phyloP scores from a whole-genome alignment of 2,329 filamentous ascomycete genomes.

The Xylariaceae sp. region DNA sequence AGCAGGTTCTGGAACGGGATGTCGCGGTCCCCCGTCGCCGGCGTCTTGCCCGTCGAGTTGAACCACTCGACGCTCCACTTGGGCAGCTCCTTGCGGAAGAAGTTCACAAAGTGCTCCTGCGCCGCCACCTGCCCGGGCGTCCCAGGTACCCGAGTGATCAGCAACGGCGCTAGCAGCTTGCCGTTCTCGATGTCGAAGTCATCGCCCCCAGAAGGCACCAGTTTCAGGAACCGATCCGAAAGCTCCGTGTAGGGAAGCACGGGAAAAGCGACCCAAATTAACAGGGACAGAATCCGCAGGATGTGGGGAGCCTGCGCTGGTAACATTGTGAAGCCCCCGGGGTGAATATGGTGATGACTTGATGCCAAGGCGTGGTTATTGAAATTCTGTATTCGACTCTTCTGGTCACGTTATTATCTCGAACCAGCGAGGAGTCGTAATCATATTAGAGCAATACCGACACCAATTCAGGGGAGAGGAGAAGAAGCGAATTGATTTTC shows the following conservation, averaged over 20 bases:
- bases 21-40: conserved; percentile 54
- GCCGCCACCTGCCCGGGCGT: conserved; percentile 62
- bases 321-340: conserved; percentile 4
- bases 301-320: conserved; percentile 19
- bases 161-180: conserved; percentile 66
- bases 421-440: conserved; percentile 21
- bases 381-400: conserved; percentile 7
- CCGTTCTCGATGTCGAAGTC: conserved; percentile 70
- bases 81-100: conserved; percentile 62
- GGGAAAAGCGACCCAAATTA: conserved; percentile 24
- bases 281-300: conserved; percentile 21
- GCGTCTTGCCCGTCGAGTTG: conserved; percentile 68
- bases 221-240: conserved; percentile 59
- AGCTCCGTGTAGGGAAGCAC: conserved; percentile 38
- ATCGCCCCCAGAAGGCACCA: conserved; percentile 55
- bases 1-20: conserved; percentile 75
- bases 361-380: conserved; percentile 6
- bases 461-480: not conserved
- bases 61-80: conserved; percentile 67
- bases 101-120: conserved; percentile 66
- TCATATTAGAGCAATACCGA: conserved; percentile 3
- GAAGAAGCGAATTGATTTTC: too few species aligned
- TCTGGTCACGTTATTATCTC: conserved; percentile 19
- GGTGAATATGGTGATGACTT: too few species aligned
- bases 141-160: conserved; percentile 69